phyloP scores from a whole-genome alignment of 2,329 filamentous ascomycete genomes.

The Cercospora sesami region DNA sequence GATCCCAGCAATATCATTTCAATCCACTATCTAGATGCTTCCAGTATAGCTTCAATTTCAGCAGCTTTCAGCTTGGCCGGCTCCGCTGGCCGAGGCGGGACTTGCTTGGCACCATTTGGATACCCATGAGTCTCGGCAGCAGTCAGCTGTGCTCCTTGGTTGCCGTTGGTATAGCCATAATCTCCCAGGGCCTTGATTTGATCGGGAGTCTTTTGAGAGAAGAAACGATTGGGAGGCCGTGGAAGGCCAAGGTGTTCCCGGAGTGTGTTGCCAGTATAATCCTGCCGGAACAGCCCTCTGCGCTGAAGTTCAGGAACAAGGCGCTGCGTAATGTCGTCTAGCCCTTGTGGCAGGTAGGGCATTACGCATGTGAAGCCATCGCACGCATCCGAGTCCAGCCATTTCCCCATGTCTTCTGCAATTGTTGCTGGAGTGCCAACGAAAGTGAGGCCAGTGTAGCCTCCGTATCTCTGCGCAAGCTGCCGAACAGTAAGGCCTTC shows the following conservation, averaged over 20 bases:
- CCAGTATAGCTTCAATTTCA: slow-evolving; percentile 18
- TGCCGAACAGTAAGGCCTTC: slow-evolving; percentile 31
- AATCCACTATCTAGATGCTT: slow-evolving; percentile 12
- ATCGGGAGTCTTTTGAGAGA: slow-evolving; percentile 17
- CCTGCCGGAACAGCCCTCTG: slow-evolving; percentile 28
- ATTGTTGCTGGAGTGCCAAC: slow-evolving; percentile 28
- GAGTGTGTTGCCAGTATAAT: slow-evolving; percentile 30
- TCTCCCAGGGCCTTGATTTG: slow-evolving; percentile 17
- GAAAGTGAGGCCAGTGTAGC: slow-evolving; percentile 30
- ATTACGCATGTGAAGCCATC: slow-evolving; percentile 33
- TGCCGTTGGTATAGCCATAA: slow-evolving; percentile 5
- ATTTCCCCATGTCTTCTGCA: slow-evolving; percentile 30
- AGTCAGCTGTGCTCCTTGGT: slow-evolving; percentile 16
- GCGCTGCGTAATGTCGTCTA: slow-evolving; percentile 30
- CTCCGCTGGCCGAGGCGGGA: not conserved
- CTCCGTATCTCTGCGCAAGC: slow-evolving; percentile 30
- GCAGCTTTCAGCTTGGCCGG: not conserved
- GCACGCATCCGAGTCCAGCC: slow-evolving; percentile 28
- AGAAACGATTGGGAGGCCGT: slow-evolving; percentile 30
- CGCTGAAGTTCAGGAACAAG: slow-evolving; percentile 31
- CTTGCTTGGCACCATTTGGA: slow-evolving; percentile 14
- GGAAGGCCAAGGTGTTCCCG: slow-evolving; percentile 32
- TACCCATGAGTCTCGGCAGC: slow-evolving; percentile 14
- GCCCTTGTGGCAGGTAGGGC: slow-evolving; percentile 31
- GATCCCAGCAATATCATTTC: not conserved